A percentile compares a stretch with the other conserved stretches of the same genome.
Evolutionary conservation across 768 basidiomycete genomes (phyloP).

Genomic region (Pleurotus giganteus): DNA sequence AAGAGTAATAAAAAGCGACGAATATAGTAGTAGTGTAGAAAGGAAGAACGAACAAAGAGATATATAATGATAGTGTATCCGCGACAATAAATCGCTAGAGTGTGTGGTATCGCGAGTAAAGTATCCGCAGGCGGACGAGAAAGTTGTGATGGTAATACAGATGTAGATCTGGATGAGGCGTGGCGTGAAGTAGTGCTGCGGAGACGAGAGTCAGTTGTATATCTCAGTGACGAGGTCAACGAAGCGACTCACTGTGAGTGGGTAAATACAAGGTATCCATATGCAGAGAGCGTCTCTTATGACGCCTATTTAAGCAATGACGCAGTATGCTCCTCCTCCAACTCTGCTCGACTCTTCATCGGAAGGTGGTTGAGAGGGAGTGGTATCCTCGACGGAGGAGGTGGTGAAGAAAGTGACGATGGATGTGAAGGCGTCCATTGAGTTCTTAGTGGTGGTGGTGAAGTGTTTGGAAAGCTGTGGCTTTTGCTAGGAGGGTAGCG

Average conservation of each 20-base stretch:
- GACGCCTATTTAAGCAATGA: constrained; percentile 10
- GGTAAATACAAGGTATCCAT: neutral
- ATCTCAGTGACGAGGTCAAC: neutral
- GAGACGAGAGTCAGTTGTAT: neutral
- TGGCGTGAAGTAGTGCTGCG: too few relatives aligned
- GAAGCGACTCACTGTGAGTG: neutral
- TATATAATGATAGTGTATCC: neutral
- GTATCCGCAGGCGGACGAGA: neutral
- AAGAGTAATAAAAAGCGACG: constrained; percentile 9
- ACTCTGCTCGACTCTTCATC: constrained; percentile 3
- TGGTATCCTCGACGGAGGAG: neutral
- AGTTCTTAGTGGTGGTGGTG: neutral
- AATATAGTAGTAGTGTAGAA: constrained; percentile 1
- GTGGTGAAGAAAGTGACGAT: constrained; percentile 10
- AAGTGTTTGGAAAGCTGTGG: neutral
- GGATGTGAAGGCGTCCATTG: constrained; percentile 9
- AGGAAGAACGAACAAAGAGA: neutral
- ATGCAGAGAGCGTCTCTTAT: neutral
- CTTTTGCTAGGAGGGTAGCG: neutral
- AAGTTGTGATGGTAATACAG: neutral
- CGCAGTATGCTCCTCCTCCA: constrained; percentile 9
- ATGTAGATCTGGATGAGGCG: neutral
- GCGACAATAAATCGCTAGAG: neutral
- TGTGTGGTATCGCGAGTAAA: neutral
- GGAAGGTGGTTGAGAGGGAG: constrained; percentile 7